A percentile compares a stretch with the other conserved stretches of the same genome.
Evolutionary conservation across 2,329 filamentous ascomycete genomes (phyloP).

Genomic region (Simplicillium aogashimaense): DNA sequence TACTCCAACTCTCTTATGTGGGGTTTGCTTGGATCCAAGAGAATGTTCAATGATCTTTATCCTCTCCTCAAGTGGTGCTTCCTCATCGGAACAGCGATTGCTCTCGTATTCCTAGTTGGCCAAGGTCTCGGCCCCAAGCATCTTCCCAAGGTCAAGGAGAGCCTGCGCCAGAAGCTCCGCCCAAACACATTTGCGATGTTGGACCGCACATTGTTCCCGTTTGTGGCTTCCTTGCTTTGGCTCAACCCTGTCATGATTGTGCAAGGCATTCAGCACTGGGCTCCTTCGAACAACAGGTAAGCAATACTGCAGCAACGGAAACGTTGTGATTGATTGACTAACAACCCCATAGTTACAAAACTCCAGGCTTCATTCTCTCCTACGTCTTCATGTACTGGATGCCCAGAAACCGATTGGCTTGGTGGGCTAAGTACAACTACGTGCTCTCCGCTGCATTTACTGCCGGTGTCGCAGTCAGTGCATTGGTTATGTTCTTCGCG

Average conservation of each 20-base stretch:
- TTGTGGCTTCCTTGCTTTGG: conserved; percentile 27
- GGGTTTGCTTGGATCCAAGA: conserved; percentile 39
- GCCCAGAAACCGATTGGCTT: conserved; percentile 24
- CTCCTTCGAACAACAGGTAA: conserved; percentile 27
- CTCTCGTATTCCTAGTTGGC: conserved; percentile 23
- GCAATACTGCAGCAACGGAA: no score
- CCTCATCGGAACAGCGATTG: conserved; percentile 25
- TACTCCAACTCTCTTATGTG: conserved; percentile 35
- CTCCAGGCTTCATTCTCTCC: conserved; percentile 27
- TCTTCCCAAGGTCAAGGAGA: conserved; percentile 21
- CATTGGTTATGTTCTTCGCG: conserved; percentile 32
- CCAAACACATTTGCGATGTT: conserved; percentile 20
- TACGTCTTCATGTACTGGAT: conserved; percentile 33
- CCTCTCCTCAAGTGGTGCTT: conserved; percentile 34
- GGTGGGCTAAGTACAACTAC: conserved; percentile 38
- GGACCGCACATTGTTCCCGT: conserved; percentile 25
- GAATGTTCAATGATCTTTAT: conserved; percentile 31
- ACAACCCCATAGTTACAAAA: conserved; percentile 18
- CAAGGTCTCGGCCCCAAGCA: conserved; percentile 23
- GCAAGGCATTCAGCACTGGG: conserved; percentile 32
- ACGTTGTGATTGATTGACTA: no score
- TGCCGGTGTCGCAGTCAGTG: conserved; percentile 30
- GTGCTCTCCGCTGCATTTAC: conserved; percentile 30
- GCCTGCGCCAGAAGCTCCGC: conserved; percentile 17
- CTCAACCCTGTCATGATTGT: conserved; percentile 30